A percentile compares a stretch with the other conserved stretches of the same genome.
phyloP scores from a whole-genome alignment of 1,284 basidiomycete genomes.

The Sporisorium scitamineum region DNA sequence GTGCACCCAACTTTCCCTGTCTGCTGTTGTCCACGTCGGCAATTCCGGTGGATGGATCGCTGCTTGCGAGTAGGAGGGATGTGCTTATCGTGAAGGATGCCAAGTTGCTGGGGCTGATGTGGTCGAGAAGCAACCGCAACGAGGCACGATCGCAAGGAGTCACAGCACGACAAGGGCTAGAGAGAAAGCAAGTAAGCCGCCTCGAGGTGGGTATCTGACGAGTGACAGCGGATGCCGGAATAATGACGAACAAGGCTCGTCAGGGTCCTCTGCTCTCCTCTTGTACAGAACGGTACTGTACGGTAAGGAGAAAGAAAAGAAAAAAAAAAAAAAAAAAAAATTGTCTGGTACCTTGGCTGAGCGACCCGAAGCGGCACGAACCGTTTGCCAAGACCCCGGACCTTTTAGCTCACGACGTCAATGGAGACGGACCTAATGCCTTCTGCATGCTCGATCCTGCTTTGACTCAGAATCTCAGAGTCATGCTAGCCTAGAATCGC shows the following conservation, averaged over 20 bases:
- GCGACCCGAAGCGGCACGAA: slow-evolving; percentile 8
- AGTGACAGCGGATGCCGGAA: background rate
- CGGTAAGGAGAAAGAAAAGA: background rate
- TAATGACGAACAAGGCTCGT: background rate
- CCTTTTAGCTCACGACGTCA: background rate
- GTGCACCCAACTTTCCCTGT: slow-evolving; percentile 11
- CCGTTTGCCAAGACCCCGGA: slow-evolving; percentile 1
- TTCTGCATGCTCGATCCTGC: background rate
- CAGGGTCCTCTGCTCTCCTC: slow-evolving; percentile 4
- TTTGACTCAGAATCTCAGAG: background rate
- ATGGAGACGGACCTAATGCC: background rate
- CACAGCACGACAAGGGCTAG: background rate
- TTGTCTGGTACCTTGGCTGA: slow-evolving; percentile 5
- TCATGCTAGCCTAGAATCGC: background rate
- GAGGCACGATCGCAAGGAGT: background rate
- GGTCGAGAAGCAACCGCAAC: slow-evolving; percentile 1
- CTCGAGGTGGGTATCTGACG: background rate
- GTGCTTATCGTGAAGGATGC: background rate
- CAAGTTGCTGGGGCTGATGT: background rate
- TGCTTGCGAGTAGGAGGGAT: background rate
- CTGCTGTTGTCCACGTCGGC: background rate
- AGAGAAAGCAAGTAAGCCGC: background rate
- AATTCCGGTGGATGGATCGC: background rate
- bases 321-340: background rate
- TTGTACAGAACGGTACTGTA: background rate